Evolutionary conservation across 495 filamentous ascomycete genomes (phyloP), one percentile per base, ranked within the genome.

Genomic region (Symbiotaphrina buchneri): DNA sequence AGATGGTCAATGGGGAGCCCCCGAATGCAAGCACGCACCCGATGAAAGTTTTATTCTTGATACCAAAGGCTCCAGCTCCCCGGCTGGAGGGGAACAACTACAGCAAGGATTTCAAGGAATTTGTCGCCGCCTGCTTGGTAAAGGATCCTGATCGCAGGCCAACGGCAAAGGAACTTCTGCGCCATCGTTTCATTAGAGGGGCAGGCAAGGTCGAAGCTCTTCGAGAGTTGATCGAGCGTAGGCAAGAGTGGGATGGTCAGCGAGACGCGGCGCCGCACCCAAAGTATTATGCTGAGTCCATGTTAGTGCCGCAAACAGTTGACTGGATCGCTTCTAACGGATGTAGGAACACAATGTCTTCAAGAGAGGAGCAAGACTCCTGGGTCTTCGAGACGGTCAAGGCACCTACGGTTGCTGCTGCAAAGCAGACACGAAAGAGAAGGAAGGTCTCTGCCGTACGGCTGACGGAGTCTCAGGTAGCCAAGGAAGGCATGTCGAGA

Each of bases 341-440:
- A 11, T 18, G 10, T 34, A 61, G 55, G 29, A 71, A 74, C 40
- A 73, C 70, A n/a, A 58, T 78, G 44, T 69, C 60, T 31, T 61
- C 56, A 33, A 71, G 59, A 44, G 58, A 65, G 13, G 74, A 83
- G 13, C 59, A 74, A 11, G 83, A 92, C 41, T 79, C 79, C 31
- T 99, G 87, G 87, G 73, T 94, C n/a, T 99, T 99, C 44, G 87
- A 94, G 42, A 99, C 87, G 0, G 68, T 99, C 41, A 85, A 77
- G 46, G 73, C 67, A 16, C 49, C 61, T 19, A 38, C 36, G n/a
- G 26, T 37, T n/a, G 15, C 42, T 44, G 18, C 45, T 45, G 18
- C 32, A 10, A 27, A 36, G 40, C 54, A 33, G 51, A 49, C 43
- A 15, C 35, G 35, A 19, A 29, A 30, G 17, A 33, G 33, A 30